A percentile compares a stretch with the other conserved stretches of the same genome.
Conservation (phyloP, 2,329 filamentous ascomycete genomes). For the Aspergillus oerlinghausenensis region DNA sequence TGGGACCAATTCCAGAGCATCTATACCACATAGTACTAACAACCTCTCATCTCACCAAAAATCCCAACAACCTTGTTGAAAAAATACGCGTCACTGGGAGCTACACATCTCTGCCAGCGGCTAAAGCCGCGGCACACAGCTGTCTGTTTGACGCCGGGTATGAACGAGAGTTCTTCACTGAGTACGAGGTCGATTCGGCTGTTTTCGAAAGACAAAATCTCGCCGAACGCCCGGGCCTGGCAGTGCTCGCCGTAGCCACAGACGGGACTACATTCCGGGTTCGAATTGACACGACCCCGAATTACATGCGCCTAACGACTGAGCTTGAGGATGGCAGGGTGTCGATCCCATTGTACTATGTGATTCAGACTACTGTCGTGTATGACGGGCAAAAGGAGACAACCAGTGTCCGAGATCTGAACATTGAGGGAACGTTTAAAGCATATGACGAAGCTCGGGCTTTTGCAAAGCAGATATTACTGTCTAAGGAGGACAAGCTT, state of each 20-base stretch:
- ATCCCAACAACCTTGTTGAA: slow-evolving; percentile 21
- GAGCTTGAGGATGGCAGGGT: slow-evolving; percentile 20
- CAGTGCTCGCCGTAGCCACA: slow-evolving; percentile 18
- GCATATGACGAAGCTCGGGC: slow-evolving; percentile 21
- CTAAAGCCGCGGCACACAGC: slow-evolving; percentile 23
- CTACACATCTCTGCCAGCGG: slow-evolving; percentile 19
- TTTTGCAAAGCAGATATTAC: slow-evolving; percentile 17
- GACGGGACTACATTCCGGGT: slow-evolving; percentile 25
- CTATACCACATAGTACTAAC: slow-evolving; percentile 25
- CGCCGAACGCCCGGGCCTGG: slow-evolving; percentile 10
- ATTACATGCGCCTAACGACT: slow-evolving; percentile 9
- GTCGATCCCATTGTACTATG: slow-evolving; percentile 21
- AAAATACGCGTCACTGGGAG: slow-evolving; percentile 23
- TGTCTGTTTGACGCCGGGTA: slow-evolving; percentile 27
- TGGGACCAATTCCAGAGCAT: slow-evolving; percentile 1
- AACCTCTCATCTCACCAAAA: slow-evolving; percentile 17
- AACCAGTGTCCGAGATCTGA: slow-evolving; percentile 13
- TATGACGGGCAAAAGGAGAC: slow-evolving; percentile 17
- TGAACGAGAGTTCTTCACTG: slow-evolving; percentile 22
- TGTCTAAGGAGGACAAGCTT: slow-evolving; percentile 15
- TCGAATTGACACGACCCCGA: slow-evolving; percentile 21
- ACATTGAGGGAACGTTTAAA: slow-evolving; percentile 19
- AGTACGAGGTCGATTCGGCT: slow-evolving; percentile 17
- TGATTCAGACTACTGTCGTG: slow-evolving; percentile 20
- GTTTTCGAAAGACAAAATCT: slow-evolving; percentile 9